phyloP scores from a whole-genome alignment of 31 red algal genomes.

The Porphyra umbilicalis region DNA sequence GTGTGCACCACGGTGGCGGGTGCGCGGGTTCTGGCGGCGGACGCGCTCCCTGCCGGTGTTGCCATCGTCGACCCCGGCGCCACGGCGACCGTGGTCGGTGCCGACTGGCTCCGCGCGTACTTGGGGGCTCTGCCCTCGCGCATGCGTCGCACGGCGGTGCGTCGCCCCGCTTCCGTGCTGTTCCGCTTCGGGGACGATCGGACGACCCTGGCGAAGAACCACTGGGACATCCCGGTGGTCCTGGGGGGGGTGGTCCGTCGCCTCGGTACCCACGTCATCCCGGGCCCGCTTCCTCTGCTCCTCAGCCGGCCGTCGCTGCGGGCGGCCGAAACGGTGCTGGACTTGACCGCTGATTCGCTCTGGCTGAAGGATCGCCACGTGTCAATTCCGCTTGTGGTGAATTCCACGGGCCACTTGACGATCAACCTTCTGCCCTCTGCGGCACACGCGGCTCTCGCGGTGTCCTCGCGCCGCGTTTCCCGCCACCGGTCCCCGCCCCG shows the following conservation, averaged over 20 bases:
- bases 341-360: not conserved
- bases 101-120: not conserved
- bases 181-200: not conserved
- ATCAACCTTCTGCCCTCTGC: no score
- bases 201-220: not conserved
- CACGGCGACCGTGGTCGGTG: not conserved
- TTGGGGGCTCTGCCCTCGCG: not conserved
- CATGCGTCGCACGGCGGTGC: not conserved
- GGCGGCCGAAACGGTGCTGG: not conserved
- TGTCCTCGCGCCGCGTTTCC: no score
- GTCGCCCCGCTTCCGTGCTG: not conserved
- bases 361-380: not conserved
- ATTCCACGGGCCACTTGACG: not conserved
- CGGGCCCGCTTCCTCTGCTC: not conserved
- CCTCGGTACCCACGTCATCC: not conserved
- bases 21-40: no score
- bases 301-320: not conserved
- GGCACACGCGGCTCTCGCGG: no score
- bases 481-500: no score
- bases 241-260: not conserved
- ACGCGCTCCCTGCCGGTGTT: not conserved
- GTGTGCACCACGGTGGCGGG: no score
- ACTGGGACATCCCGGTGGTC: not conserved
- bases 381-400: not conserved
- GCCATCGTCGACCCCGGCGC: not conserved